A percentile compares a stretch with the other conserved stretches of the same genome.
Evolutionary conservation across 73 alveolate genomes (phyloP).

Genomic region (Tetrahymena borealis): DNA sequence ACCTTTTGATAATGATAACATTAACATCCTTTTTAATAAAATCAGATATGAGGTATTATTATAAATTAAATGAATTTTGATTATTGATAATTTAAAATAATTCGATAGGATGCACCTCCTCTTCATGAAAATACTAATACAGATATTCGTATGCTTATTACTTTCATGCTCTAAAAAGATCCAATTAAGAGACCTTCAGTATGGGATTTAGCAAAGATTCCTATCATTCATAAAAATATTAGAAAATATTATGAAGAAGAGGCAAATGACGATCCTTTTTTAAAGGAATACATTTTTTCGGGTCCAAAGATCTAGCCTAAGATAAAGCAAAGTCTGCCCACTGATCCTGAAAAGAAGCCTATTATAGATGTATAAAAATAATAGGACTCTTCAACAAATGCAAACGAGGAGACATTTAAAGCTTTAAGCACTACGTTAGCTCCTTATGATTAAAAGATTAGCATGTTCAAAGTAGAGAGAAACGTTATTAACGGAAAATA

Average conservation of each 20-base stretch:
- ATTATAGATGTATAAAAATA: neutral
- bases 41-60: neutral
- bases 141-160: constrained; percentile 36
- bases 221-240: constrained; percentile 50
- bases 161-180: constrained; percentile 64
- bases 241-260: constrained; percentile 44
- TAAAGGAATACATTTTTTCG: neutral
- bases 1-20: constrained; percentile 81
- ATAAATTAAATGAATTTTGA: neutral
- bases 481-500: neutral
- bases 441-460: neutral
- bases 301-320: constrained; percentile 22
- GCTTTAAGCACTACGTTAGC: neutral
- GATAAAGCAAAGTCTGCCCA: neutral
- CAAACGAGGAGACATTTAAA: constrained; percentile 3
- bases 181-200: constrained; percentile 73
- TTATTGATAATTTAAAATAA: neutral
- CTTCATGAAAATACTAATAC: constrained; percentile 44
- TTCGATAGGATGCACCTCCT: constrained; percentile 38
- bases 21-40: constrained; percentile 47
- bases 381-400: neutral
- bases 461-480: neutral
- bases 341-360: neutral
- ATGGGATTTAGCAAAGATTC: constrained; percentile 61
- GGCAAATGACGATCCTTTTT: constrained; percentile 36